Conservation (phyloP, 2,329 filamentous ascomycete genomes). For the Nannizziopsis arthrosporioides region DNA sequence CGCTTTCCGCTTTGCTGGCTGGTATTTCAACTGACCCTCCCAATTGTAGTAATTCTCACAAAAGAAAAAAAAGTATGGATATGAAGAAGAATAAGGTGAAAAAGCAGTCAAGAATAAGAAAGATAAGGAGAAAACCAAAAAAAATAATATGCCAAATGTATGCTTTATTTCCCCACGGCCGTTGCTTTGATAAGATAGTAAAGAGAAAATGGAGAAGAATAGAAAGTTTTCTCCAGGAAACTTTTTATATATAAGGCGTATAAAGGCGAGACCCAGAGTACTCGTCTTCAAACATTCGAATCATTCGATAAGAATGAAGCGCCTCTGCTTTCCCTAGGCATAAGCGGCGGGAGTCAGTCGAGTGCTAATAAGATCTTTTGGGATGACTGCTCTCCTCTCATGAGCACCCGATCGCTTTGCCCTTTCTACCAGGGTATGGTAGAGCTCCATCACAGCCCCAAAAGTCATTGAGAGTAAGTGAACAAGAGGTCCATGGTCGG, state of each 20-base stretch:
- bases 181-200: neutral
- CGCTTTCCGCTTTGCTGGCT: constrained; percentile 1
- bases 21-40: constrained; percentile 8
- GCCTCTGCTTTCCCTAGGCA: neutral
- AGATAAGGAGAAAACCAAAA: too few species aligned
- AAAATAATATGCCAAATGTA: constrained; percentile 6
- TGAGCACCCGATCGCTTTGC: too few species aligned
- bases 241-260: neutral
- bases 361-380: too few species aligned
- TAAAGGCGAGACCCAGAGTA: neutral
- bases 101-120: neutral
- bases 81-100: neutral
- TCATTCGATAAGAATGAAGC: neutral
- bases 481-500: too few species aligned
- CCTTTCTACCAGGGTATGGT: too few species aligned
- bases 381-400: too few species aligned
- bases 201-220: neutral
- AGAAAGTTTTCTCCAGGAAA: neutral
- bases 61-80: too few species aligned
- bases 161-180: constrained; percentile 5
- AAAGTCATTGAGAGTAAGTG: too few species aligned
- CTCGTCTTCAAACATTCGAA: neutral
- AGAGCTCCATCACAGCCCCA: too few species aligned
- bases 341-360: too few species aligned
- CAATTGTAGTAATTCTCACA: constrained; percentile 1